Conservation (phyloP, 352 stramenopile species). For the Phytophthora fragariaefolia region DNA sequence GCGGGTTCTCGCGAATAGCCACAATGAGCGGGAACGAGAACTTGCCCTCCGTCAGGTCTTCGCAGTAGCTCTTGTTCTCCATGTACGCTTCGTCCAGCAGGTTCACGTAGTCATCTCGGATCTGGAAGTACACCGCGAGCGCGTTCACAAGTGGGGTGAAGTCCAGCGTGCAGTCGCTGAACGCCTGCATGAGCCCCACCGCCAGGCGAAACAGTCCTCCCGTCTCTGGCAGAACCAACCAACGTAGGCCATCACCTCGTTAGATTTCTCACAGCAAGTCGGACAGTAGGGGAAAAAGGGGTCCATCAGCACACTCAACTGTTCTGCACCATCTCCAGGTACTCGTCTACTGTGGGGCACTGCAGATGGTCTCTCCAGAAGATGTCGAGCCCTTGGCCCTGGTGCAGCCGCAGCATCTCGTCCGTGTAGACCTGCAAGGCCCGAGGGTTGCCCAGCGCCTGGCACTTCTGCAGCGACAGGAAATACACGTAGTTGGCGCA, state of each 20-base stretch:
- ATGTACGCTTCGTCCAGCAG: constrained; percentile 96
- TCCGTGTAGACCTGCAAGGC: constrained; percentile 93
- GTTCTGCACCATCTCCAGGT: constrained; percentile 95
- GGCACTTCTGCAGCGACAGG: constrained; percentile 93
- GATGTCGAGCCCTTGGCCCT: constrained; percentile 96
- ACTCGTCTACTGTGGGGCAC: constrained; percentile 93
- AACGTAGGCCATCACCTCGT: too few species aligned
- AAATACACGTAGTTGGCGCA: constrained; percentile 99
- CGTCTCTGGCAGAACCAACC: constrained; percentile 86
- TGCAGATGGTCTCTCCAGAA: constrained; percentile 92
- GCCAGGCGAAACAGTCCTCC: constrained; percentile 97
- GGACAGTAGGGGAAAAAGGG: constrained; percentile 1
- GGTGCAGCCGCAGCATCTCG: constrained; percentile 96
- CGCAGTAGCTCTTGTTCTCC: constrained; percentile 98
- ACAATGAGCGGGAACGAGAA: constrained; percentile 94
- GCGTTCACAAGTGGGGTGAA: constrained; percentile 93
- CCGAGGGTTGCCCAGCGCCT: constrained; percentile 82
- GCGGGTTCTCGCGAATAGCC: constrained; percentile 66
- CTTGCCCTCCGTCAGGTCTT: constrained; percentile 98
- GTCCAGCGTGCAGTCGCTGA: constrained; percentile 73
- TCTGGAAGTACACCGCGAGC: constrained; percentile 98
- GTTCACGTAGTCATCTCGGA: constrained; percentile 98
- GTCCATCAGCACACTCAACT: constrained; percentile 58
- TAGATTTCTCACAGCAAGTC: neutral
- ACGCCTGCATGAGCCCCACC: constrained; percentile 95